Evolutionary conservation across 176 grass and related monocot genomes (phyloP).

Genomic region (Carex parvula): DNA sequence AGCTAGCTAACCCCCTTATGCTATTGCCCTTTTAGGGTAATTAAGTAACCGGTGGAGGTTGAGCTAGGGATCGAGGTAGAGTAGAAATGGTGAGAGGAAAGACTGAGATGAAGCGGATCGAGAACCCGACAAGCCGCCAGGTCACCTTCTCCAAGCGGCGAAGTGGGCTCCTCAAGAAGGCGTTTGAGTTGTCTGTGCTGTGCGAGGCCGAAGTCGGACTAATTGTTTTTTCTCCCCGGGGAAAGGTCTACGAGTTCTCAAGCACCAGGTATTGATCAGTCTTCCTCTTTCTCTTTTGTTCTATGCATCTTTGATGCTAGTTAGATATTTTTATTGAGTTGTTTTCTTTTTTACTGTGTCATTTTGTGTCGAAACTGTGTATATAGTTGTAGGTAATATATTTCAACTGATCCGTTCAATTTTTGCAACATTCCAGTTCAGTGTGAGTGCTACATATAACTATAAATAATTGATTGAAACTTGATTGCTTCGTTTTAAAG

Average conservation of each 20-base stretch:
- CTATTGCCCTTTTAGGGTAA: slow-evolving; percentile 2
- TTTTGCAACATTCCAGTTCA: not conserved
- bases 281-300: not conserved
- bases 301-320: not conserved
- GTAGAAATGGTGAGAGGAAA: slow-evolving; percentile 29
- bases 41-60: not conserved
- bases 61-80: not conserved
- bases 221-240: slow-evolving; percentile 11
- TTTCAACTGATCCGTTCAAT: not conserved
- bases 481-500: not conserved
- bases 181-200: slow-evolving; percentile 21
- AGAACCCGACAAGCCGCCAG: slow-evolving; percentile 28
- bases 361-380: not conserved
- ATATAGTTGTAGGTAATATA: not conserved
- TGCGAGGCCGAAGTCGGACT: slow-evolving; percentile 24
- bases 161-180: slow-evolving; percentile 27
- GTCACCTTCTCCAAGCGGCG: slow-evolving; percentile 29
- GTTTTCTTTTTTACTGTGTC: not conserved
- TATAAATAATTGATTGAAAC: not conserved
- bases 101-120: slow-evolving; percentile 27
- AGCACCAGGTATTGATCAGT: slow-evolving; percentile 14
- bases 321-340: not conserved
- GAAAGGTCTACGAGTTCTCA: slow-evolving; percentile 20
- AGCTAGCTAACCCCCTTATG: not conserved
- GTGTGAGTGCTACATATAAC: not conserved